Percentiles rank a stretch among this genome's conserved stretches.
phyloP scores from a whole-genome alignment of 805 yeast genomes.

The Priceomyces melissophilus region DNA sequence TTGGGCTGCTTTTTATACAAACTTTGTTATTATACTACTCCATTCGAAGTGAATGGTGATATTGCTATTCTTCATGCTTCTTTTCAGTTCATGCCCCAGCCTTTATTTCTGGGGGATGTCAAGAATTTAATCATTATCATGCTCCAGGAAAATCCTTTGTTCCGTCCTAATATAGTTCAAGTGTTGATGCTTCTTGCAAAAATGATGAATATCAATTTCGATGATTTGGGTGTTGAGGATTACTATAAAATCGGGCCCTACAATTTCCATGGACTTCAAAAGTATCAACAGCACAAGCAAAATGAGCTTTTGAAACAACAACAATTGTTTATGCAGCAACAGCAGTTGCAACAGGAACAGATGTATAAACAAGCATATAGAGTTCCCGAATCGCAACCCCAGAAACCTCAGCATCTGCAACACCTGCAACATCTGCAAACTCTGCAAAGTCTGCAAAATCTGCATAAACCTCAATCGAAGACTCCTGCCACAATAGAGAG shows the following conservation, averaged over 20 bases:
- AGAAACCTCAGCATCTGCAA: slow-evolving; percentile 2
- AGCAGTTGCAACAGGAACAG: slow-evolving; percentile 7
- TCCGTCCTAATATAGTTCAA: slow-evolving; percentile 86
- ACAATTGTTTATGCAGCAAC: slow-evolving; percentile 40
- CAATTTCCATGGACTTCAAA: slow-evolving; percentile 53
- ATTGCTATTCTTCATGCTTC: slow-evolving; percentile 83
- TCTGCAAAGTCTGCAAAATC: slow-evolving; percentile 4
- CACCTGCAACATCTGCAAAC: slow-evolving; percentile 6
- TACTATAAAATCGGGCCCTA: slow-evolving; percentile 52
- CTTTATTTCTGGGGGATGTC: slow-evolving; percentile 66
- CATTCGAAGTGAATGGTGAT: slow-evolving; percentile 87
- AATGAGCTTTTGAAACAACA: slow-evolving; percentile 33
- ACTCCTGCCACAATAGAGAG: not conserved
- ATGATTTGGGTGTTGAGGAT: slow-evolving; percentile 33
- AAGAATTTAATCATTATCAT: slow-evolving; percentile 73
- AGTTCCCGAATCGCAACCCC: not conserved
- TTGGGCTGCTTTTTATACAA: slow-evolving; percentile 88
- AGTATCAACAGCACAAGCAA: slow-evolving; percentile 43
- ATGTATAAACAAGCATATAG: not conserved
- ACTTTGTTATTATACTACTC: slow-evolving; percentile 88
- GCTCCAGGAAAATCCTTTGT: slow-evolving; percentile 77
- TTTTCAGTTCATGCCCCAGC: slow-evolving; percentile 69
- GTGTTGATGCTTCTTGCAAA: slow-evolving; percentile 64
- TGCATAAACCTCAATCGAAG: slow-evolving; percentile 2
- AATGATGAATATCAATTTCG: slow-evolving; percentile 36